Base-by-base conservation (phyloP, 1,139 yeast genomes). In the Hemisphaericaspora xylofermentans region DNA sequence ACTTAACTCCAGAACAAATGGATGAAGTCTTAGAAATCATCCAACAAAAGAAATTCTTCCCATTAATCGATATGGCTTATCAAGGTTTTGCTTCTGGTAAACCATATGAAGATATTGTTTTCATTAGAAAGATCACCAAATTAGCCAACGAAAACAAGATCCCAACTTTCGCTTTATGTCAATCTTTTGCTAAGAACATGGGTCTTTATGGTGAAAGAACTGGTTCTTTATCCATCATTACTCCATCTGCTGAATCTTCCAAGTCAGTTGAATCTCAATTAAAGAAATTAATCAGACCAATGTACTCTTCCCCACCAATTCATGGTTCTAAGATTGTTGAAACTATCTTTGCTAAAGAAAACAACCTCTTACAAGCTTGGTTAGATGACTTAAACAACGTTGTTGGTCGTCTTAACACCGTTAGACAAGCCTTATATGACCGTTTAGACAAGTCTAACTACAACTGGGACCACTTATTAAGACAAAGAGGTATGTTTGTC, bases 401-500 rank as follows among this genome's bases (percentile, higher is more conserved):
- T 82, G 84, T 87, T 33, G 75, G 79, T 49, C 80, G 98, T 60
- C 82, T 93, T 61, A 79, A 78, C 58, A 68, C 73, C 37, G 91
- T 89, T 73, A 79, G 98, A 64, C 74, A 76, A 43, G 71, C 81
- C 48, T 75, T 85, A 56, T 74, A 71, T 59, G 78, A 81, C 44
- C 76, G 70, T 51, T 71, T 78, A 58, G 80, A 76, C 64, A 71
- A 71, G 56, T 51, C 70, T 47, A 68, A 71, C 50, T 82, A 82
- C 59, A 76, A 79, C 60, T 93, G 98, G 98, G 85, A 83, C 45
- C 96, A 88, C 61, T 76, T 93, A 61, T 73, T 84, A 48, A 75
- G 82, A 58, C 98, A 93, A 67, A 86, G 94, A 63, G 98, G 98
- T 58, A 93, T 93, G 98, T 93, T 93, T 66, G 88, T 91, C 43